Conservation (phyloP, 768 basidiomycete species). For the Boletus rubroflammeus region DNA sequence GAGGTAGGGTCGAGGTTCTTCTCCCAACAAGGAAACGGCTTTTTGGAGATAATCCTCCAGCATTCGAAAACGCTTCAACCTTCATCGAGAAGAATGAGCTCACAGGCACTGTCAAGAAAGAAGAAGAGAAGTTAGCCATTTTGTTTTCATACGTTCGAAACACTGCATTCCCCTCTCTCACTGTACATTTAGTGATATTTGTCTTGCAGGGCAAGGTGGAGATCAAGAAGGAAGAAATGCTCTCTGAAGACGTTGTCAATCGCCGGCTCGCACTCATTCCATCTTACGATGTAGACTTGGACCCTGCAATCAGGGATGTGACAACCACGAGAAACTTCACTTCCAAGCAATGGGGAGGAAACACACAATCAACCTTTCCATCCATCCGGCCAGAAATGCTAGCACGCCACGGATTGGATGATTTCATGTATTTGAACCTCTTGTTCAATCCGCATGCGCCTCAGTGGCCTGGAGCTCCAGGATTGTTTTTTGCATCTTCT, state of each 20-base stretch:
- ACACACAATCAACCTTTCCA: conserved; percentile 13
- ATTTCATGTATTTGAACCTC: conserved; percentile 21
- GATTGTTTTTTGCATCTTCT: conserved; percentile 15
- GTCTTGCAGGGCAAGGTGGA: conserved; percentile 7
- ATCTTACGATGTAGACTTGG: conserved; percentile 9
- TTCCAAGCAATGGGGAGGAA: conserved; percentile 19
- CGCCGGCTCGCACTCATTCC: conserved; percentile 2
- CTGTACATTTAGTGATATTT: neutral
- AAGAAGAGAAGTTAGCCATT: conserved; percentile 4
- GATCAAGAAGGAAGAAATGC: conserved; percentile 19
- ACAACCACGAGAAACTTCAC: conserved; percentile 17
- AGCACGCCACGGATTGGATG: conserved; percentile 10
- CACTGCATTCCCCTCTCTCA: neutral
- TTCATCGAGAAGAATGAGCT: conserved; percentile 9
- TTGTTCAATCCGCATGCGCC: conserved; percentile 18
- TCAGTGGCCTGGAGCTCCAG: conserved; percentile 14
- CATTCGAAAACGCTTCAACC: conserved; percentile 4
- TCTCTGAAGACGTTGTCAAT: conserved; percentile 21
- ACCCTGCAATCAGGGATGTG: conserved; percentile 14
- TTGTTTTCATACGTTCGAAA: neutral
- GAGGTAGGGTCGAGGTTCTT: conserved; percentile 3
- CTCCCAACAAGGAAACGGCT: conserved; percentile 12
- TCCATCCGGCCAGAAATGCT: conserved; percentile 8
- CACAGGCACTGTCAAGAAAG: conserved; percentile 7
- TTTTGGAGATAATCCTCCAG: conserved; percentile 3